Base-by-base conservation (phyloP, 1,139 yeast species). In the Lodderomyces orthopsilosis region DNA sequence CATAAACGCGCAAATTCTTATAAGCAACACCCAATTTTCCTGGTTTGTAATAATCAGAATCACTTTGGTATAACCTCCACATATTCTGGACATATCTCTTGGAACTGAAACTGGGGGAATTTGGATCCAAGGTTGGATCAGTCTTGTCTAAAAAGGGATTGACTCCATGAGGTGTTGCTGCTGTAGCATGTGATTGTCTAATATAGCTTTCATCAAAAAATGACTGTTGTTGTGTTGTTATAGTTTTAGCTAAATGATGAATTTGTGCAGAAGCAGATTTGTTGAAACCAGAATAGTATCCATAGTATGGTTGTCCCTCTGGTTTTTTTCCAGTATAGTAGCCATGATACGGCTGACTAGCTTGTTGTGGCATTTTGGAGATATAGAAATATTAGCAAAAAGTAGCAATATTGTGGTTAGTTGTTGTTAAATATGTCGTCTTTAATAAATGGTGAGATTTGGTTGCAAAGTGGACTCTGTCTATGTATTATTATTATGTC, bases 11-110 rank as follows among this genome's bases (percentile, higher is more conserved):
- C 51, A 89, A 65, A 53, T 85, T 66, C 47, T 77, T 75, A 70
- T 83, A 88, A 6, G 84, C 75, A 33, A 89, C 70, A 8, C 95
- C 95, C 46, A 86, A 64, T 15, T 78, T 70, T 37, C 80, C 72
- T 12, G 81, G 80, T 53, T 81, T 80, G 61, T 78, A 85, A 55
- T 80, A 74, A 2, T 82, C 90, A 0, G 83, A 81, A 52, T 84
- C 88, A 18, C 72, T 65, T 46, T 72, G 71, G 61, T 67, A 39
- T 55, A 84, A 60, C 45, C 76, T 75, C 50, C 79, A 75, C 72
- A 85, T 66, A 58, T 85, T 84, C 58, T 79, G 78, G 46, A 86
- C 81, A 95, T 95, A 89, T 36, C 50, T 35, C 32, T 47, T 42
- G 6, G 52, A 48, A 18, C 41, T 44, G 30, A 49, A 49, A 7